Evolutionary conservation across 768 basidiomycete genomes (phyloP).

Genomic region (Tylopilus felleus): DNA sequence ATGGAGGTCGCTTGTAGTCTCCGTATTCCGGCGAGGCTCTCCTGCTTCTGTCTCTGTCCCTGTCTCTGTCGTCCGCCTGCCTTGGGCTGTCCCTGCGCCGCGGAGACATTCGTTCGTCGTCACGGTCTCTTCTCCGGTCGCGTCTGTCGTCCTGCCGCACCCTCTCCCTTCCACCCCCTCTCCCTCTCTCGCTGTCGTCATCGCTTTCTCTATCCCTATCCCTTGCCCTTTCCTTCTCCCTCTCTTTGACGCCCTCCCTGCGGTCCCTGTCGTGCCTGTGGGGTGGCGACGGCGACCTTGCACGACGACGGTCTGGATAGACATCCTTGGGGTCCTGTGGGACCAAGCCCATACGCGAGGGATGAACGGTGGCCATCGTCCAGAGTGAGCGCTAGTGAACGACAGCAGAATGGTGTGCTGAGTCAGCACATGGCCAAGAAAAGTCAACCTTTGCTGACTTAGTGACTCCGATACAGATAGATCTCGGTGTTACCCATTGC

Average conservation of each 20-base stretch:
- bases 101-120: constrained; percentile 1
- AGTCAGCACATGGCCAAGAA: constrained; percentile 12
- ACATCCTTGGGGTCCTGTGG: constrained; percentile 39
- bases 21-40: constrained; percentile 58
- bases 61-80: constrained; percentile 8
- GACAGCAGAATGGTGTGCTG: constrained; percentile 4
- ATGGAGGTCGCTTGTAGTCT: constrained; percentile 49
- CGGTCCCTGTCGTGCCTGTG: constrained; percentile 32
- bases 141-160: background rate
- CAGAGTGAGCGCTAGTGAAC: background rate
- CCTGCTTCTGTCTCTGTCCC: constrained; percentile 10
- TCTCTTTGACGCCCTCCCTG: constrained; percentile 24
- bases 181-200: constrained; percentile 4
- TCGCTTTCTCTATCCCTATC: constrained; percentile 28
- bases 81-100: constrained; percentile 3
- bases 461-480: no score
- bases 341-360: constrained; percentile 66
- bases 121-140: constrained; percentile 1
- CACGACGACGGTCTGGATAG: constrained; percentile 22
- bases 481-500: no score
- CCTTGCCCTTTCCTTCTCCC: constrained; percentile 19
- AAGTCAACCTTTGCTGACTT: background rate
- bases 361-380: constrained; percentile 69
- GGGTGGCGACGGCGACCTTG: constrained; percentile 46
- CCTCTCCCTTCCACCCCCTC: background rate